These are phyloP conservation scores for Dianthus caryophyllus DNA, from an alignment of 148 eudicot genomes.

Conservation along the genomic window DNA sequence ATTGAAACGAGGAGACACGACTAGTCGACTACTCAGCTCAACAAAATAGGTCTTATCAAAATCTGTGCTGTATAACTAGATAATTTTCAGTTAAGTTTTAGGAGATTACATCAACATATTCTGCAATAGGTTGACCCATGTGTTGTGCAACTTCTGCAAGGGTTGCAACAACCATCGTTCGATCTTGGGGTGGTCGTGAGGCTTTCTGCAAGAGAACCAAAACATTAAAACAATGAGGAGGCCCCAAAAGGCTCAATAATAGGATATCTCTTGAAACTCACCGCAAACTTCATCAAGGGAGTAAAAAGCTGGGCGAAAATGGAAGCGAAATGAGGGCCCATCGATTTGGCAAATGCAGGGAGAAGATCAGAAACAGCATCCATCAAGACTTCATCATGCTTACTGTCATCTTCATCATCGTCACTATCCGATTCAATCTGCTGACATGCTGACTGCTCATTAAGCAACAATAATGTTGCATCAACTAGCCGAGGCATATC, in stretches of 20 bases:
- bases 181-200: slow-evolving; percentile 83
- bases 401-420: slow-evolving; percentile 64
- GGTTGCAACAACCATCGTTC: slow-evolving; percentile 97
- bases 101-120: slow-evolving; percentile 69
- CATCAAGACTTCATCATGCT: slow-evolving; percentile 93
- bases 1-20: neutral
- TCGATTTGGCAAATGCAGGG: slow-evolving; percentile 86
- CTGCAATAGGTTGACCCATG: slow-evolving; percentile 92
- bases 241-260: neutral
- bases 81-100: neutral
- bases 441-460: slow-evolving; percentile 74
- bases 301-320: slow-evolving; percentile 62
- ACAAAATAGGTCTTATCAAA: slow-evolving; percentile 10
- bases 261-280: slow-evolving; percentile 29
- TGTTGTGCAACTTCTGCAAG: slow-evolving; percentile 99
- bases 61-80: neutral
- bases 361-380: slow-evolving; percentile 99
- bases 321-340: slow-evolving; percentile 89
- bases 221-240: neutral
- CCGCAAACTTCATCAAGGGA: slow-evolving; percentile 90
- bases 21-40: too few species aligned
- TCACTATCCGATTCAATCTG: slow-evolving; percentile 86
- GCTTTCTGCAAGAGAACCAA: slow-evolving; percentile 57
- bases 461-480: slow-evolving; percentile 62
- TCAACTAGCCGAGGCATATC: slow-evolving; percentile 78